phyloP scores from a whole-genome alignment of 169 alveolate species.

The Theileria parva region DNA sequence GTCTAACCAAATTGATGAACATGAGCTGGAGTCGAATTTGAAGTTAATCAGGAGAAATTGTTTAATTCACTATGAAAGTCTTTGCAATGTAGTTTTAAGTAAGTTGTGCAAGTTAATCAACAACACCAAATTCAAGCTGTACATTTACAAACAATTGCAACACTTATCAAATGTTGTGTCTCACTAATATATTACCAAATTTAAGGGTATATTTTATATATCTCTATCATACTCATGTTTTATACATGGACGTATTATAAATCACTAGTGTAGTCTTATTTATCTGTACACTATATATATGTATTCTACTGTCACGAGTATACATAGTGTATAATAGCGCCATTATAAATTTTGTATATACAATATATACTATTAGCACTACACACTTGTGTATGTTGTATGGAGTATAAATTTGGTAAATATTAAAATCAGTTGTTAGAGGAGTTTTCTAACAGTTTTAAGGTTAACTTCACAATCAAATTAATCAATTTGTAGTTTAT shows the following conservation, averaged over 20 bases:
- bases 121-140: slow-evolving; percentile 5
- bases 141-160: not conserved
- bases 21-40: not conserved
- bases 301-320: too few species aligned
- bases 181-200: not conserved
- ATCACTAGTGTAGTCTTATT: too few species aligned
- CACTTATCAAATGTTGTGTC: not conserved
- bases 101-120: not conserved
- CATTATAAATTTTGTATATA: too few species aligned
- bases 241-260: not conserved
- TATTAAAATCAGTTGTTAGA: not conserved
- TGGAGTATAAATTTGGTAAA: not conserved
- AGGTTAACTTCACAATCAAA: not conserved
- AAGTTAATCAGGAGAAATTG: slow-evolving; percentile 5
- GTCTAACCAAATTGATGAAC: not conserved
- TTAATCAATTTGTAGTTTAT: not conserved
- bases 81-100: slow-evolving; percentile 11
- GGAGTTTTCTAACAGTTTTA: not conserved
- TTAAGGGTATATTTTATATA: not conserved
- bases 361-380: not conserved
- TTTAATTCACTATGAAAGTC: slow-evolving; percentile 15
- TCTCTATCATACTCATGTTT: not conserved
- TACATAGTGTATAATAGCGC: not conserved
- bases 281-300: too few species aligned
- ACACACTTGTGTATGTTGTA: not conserved